These are phyloP conservation scores for Ilex aquifolium DNA, from an alignment of 257 asterid genomes.

Conservation along the genomic window DNA sequence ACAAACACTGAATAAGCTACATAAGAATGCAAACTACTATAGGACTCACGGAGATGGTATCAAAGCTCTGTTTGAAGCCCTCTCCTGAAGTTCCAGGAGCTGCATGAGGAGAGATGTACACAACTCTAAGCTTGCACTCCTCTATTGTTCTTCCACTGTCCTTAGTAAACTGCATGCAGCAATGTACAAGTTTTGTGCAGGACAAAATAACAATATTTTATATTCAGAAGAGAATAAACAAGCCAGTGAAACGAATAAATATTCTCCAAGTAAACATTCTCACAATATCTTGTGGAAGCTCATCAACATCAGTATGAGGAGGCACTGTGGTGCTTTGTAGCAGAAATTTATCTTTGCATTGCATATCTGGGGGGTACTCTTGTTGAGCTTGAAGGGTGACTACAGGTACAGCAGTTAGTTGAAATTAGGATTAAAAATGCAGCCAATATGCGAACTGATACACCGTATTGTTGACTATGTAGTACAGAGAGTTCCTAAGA, in stretches of 20 bases:
- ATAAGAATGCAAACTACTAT: neutral
- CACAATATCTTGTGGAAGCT: slow-evolving; percentile 63
- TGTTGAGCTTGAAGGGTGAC: slow-evolving; percentile 83
- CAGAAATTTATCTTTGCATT: slow-evolving; percentile 75
- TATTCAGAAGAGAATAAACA: neutral
- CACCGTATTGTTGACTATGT: too few relatives aligned
- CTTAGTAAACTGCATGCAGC: slow-evolving; percentile 51
- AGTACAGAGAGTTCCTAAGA: too few relatives aligned
- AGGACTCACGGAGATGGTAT: slow-evolving; percentile 34
- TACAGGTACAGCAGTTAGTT: slow-evolving; percentile 12
- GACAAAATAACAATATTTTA: slow-evolving; percentile 4
- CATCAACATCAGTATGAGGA: slow-evolving; percentile 47
- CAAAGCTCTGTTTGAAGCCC: slow-evolving; percentile 18
- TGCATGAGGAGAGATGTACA: slow-evolving; percentile 37
- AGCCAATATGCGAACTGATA: too few relatives aligned
- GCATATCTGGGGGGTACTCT: slow-evolving; percentile 76
- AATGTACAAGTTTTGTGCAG: neutral
- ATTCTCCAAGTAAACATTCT: slow-evolving; percentile 11
- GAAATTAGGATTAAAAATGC: too few relatives aligned
- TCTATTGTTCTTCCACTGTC: slow-evolving; percentile 49
- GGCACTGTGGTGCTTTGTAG: slow-evolving; percentile 57
- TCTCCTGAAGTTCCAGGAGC: slow-evolving; percentile 28
- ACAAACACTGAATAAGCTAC: neutral
- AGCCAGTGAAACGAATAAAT: slow-evolving; percentile 1
- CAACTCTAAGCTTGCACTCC: slow-evolving; percentile 72